Conservation (phyloP, 2,329 filamentous ascomycete species). For the Arthrobotrys entomopaga region DNA sequence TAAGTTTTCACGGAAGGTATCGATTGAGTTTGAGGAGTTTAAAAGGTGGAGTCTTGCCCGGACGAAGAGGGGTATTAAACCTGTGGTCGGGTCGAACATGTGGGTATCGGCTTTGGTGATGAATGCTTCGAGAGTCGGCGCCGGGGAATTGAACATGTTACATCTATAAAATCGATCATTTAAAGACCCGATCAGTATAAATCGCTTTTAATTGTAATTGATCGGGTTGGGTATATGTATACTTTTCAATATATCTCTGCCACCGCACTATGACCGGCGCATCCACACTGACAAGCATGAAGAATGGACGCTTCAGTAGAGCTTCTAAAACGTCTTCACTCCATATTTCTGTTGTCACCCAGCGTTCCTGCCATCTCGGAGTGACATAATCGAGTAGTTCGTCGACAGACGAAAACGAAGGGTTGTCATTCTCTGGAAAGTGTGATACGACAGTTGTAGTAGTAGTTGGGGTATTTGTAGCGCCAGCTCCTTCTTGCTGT, state of each 20-base stretch:
- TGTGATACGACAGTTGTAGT: conserved; percentile 21
- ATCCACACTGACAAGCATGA: conserved; percentile 90
- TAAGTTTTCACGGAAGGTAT: conserved; percentile 77
- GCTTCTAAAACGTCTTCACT: conserved; percentile 77
- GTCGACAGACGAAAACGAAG: conserved; percentile 70
- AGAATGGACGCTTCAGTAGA: conserved; percentile 84
- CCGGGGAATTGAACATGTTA: conserved; percentile 57
- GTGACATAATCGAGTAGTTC: conserved; percentile 86
- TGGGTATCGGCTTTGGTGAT: conserved; percentile 74
- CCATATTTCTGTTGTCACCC: conserved; percentile 85
- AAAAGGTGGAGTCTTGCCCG: conserved; percentile 85
- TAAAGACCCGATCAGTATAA: not conserved
- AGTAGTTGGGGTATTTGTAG: not conserved
- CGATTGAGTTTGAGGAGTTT: conserved; percentile 79
- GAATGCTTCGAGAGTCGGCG: conserved; percentile 67
- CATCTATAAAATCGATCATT: conserved; percentile 22
- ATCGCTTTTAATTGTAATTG: too few species aligned
- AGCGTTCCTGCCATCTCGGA: conserved; percentile 80
- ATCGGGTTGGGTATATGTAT: conserved; percentile 49
- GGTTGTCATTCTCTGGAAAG: conserved; percentile 18
- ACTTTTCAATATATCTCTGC: conserved; percentile 75
- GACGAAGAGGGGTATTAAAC: conserved; percentile 79
- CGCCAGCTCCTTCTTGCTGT: not conserved
- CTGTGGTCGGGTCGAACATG: conserved; percentile 74
- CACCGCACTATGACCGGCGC: conserved; percentile 86